Percentiles rank a stretch among this genome's conserved stretches.
Conservation (phyloP, 2,329 filamentous ascomycete species). For the Passalora sequoiae region DNA sequence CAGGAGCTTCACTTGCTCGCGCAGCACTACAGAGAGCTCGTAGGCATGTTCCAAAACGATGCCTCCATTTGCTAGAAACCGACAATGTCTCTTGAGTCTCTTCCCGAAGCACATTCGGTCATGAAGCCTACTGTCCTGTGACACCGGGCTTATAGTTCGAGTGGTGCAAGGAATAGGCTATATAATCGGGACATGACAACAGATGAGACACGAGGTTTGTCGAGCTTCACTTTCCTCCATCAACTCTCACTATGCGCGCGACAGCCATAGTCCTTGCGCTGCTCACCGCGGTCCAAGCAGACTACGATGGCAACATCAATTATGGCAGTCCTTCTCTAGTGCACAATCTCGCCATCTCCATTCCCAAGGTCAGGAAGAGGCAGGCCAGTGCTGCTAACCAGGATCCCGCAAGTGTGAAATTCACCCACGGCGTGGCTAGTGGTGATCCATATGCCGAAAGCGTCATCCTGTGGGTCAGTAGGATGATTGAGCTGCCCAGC, state of each 20-base stretch:
- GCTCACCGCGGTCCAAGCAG: constrained; percentile 12
- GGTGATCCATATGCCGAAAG: constrained; percentile 43
- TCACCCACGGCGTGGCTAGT: constrained; percentile 51
- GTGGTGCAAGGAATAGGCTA: too few species aligned
- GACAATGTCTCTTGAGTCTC: too few species aligned
- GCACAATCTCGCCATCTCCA: constrained; percentile 59
- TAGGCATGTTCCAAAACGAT: too few species aligned
- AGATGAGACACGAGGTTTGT: background rate
- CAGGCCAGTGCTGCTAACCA: constrained; percentile 40
- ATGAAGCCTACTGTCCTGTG: too few species aligned
- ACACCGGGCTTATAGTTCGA: too few species aligned
- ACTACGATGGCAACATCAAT: constrained; percentile 52
- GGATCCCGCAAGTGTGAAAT: constrained; percentile 49
- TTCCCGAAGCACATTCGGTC: too few species aligned
- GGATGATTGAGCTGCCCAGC: background rate
- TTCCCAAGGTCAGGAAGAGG: constrained; percentile 56
- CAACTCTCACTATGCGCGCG: background rate
- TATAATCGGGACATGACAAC: constrained; percentile 1
- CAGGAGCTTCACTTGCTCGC: constrained; percentile 5
- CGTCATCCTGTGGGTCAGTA: constrained; percentile 36
- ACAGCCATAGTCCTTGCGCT: constrained; percentile 6
- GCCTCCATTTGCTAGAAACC: too few species aligned
- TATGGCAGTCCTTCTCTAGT: constrained; percentile 61
- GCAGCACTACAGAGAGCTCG: constrained; percentile 1
- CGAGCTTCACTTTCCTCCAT: background rate